These are phyloP conservation scores for Grigorovia yakushimaensis DNA, from an alignment of 805 yeast genomes.

Conservation along the genomic window DNA sequence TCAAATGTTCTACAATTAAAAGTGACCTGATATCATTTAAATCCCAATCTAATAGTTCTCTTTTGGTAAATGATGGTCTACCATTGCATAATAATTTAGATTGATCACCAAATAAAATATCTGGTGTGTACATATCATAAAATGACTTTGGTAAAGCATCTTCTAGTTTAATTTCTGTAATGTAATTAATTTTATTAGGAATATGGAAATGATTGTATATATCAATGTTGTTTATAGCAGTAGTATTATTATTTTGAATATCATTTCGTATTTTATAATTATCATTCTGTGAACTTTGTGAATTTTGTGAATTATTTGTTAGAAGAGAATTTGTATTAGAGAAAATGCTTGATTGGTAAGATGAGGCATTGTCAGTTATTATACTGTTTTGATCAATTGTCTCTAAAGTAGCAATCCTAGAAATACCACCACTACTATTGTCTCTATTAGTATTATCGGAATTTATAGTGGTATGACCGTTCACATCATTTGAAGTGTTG, in stretches of 20 bases:
- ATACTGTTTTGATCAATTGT: slow-evolving; percentile 10
- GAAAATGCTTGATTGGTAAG: slow-evolving; percentile 21
- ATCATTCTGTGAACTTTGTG: neutral
- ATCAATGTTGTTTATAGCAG: neutral
- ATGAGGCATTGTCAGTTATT: slow-evolving; percentile 15
- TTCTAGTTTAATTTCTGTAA: slow-evolving; percentile 29
- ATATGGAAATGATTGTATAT: neutral
- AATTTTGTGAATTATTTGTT: neutral
- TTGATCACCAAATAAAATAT: slow-evolving; percentile 33
- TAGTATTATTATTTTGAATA: too few species aligned
- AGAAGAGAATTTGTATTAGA: slow-evolving; percentile 13
- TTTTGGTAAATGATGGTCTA: slow-evolving; percentile 51
- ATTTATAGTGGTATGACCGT: neutral
- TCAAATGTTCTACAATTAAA: slow-evolving; percentile 40
- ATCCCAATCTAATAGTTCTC: slow-evolving; percentile 64
- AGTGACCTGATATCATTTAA: slow-evolving; percentile 59
- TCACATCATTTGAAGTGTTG: neutral
- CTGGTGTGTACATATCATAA: slow-evolving; percentile 49
- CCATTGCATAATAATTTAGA: slow-evolving; percentile 38
- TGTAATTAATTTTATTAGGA: slow-evolving; percentile 7
- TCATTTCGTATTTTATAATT: neutral
- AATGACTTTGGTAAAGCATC: slow-evolving; percentile 46
- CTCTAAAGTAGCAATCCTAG: neutral
- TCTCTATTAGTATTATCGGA: neutral
- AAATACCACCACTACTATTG: neutral